Conservation (phyloP, 2,329 filamentous ascomycete genomes). For the Paraconiothyrium sp. region DNA sequence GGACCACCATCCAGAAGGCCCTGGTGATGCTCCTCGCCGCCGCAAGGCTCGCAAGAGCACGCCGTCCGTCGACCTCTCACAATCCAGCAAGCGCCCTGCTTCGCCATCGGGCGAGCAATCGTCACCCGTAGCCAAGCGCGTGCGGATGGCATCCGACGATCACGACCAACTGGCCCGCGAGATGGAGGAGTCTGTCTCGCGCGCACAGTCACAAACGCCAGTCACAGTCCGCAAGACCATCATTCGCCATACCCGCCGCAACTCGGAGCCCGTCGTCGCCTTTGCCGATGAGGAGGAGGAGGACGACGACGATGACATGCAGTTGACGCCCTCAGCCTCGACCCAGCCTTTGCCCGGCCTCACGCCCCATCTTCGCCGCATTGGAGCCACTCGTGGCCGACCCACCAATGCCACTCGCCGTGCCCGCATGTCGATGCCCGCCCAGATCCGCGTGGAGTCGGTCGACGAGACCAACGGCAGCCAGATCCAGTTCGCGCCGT, state of each 20-base stretch:
- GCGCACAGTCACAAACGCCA: constrained; percentile 33
- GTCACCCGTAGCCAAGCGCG: constrained; percentile 43
- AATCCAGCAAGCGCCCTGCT: constrained; percentile 39
- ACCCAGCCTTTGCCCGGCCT: constrained; percentile 42
- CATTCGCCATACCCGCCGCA: constrained; percentile 39
- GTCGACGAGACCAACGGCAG: constrained; percentile 36
- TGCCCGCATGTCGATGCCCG: constrained; percentile 49
- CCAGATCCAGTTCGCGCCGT: constrained; percentile 47
- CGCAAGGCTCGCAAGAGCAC: constrained; percentile 43
- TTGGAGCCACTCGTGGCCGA: constrained; percentile 36
- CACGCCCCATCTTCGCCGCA: constrained; percentile 44
- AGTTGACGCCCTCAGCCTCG: constrained; percentile 26
- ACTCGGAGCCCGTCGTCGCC: constrained; percentile 45
- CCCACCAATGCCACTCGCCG: constrained; percentile 37
- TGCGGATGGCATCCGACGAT: constrained; percentile 41
- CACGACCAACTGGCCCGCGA: constrained; percentile 47
- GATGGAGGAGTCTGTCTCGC: constrained; percentile 40
- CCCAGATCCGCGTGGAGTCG: constrained; percentile 39
- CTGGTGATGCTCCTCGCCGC: constrained; percentile 45
- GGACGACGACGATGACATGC: constrained; percentile 29
- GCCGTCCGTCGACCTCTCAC: constrained; percentile 30
- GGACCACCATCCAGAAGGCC: constrained; percentile 48
- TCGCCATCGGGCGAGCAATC: constrained; percentile 35
- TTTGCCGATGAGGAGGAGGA: constrained; percentile 27
- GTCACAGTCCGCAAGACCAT: constrained; percentile 19